Conservation (phyloP, 75 land plant species). For the Isoetes taiwanensis region DNA sequence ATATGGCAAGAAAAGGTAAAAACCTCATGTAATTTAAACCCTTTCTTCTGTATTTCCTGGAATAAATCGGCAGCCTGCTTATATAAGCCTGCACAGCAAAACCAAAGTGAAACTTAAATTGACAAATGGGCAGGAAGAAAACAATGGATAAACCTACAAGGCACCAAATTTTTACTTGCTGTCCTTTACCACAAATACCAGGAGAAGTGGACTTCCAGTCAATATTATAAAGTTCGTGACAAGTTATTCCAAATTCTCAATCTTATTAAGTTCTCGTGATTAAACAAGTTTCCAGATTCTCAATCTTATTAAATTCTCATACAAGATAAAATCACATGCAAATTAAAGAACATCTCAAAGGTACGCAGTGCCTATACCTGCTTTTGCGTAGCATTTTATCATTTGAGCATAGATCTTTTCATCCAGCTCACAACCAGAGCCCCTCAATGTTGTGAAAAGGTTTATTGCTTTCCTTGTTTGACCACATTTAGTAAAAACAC, state of each 20-base stretch:
- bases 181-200: no score
- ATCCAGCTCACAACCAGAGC: conserved; percentile 36
- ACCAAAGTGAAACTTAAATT: no score
- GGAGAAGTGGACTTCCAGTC: no score
- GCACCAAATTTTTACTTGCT: no score
- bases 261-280: not conserved
- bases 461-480: conserved; percentile 52
- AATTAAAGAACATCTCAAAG: not conserved
- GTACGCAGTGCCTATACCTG: conserved; percentile 38
- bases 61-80: conserved; percentile 53
- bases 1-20: not conserved
- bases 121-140: no score
- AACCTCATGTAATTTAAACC: conserved; percentile 58
- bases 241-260: no score
- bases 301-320: not conserved
- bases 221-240: no score
- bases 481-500: conserved; percentile 63
- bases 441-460: conserved; percentile 39
- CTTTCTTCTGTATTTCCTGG: conserved; percentile 44
- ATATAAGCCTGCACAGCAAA: conserved; percentile 27
- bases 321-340: not conserved
- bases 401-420: conserved; percentile 72
- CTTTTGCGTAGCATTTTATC: conserved; percentile 60
- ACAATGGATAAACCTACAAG: not conserved
- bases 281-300: not conserved